Percentiles rank a stretch among this genome's conserved stretches.
Evolutionary conservation across 2,329 filamentous ascomycete species (phyloP).

Genomic region (Trichoderma semiorbis): DNA sequence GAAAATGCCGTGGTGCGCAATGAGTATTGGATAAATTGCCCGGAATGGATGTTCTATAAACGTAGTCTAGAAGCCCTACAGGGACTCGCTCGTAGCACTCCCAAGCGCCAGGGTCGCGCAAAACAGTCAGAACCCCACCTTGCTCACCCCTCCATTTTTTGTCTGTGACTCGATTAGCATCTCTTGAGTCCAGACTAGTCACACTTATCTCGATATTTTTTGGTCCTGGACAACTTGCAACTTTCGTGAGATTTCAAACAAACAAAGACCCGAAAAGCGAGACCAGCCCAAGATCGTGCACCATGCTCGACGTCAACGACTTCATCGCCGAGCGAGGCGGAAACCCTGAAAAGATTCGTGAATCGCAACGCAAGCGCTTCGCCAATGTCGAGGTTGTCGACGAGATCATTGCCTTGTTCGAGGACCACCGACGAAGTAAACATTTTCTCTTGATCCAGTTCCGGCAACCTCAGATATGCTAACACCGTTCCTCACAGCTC

Average conservation of each 20-base stretch:
- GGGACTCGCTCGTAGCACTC: not conserved
- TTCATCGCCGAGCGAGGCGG: slow-evolving; percentile 86
- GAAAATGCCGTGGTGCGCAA: not conserved
- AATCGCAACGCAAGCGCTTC: slow-evolving; percentile 80
- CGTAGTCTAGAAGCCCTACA: not conserved
- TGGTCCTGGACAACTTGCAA: not conserved
- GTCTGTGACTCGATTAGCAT: not conserved
- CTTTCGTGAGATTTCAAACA: not conserved
- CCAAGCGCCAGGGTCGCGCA: not conserved
- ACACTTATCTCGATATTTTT: not conserved
- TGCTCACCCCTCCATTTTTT: slow-evolving; percentile 13
- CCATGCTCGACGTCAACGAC: slow-evolving; percentile 73
- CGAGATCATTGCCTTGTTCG: slow-evolving; percentile 81
- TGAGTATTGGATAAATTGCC: not conserved
- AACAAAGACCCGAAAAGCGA: not conserved
- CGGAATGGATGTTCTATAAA: not conserved
- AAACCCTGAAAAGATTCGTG: slow-evolving; percentile 85
- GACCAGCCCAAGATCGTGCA: slow-evolving; percentile 19
- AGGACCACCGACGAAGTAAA: slow-evolving; percentile 74
- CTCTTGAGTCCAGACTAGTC: not conserved
- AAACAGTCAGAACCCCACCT: slow-evolving; percentile 12
- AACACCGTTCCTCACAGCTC: slow-evolving; percentile 37
- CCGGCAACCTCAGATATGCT: not conserved
- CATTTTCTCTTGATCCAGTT: slow-evolving; percentile 23
- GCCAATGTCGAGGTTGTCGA: slow-evolving; percentile 83